Evolutionary conservation across 208 protist species (phyloP).

Genomic region (Leishmania mexicana): DNA sequence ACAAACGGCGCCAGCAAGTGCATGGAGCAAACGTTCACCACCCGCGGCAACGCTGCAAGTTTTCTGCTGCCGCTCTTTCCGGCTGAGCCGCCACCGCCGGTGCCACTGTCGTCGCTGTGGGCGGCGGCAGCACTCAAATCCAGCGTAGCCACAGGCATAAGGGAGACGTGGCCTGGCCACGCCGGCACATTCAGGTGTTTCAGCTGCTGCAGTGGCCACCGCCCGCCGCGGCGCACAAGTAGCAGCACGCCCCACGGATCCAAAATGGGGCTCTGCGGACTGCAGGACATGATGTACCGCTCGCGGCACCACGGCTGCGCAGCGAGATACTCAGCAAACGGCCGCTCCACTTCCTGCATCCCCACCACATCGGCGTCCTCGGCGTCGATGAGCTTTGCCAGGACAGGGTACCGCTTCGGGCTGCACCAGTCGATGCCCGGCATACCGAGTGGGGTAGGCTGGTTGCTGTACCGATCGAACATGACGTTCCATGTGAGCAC

Average conservation of each 20-base stretch:
- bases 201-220: slow-evolving; percentile 48
- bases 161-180: slow-evolving; percentile 83
- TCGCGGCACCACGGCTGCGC: slow-evolving; percentile 75
- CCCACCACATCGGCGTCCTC: slow-evolving; percentile 89
- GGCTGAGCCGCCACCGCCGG: not conserved
- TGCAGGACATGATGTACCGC: slow-evolving; percentile 80
- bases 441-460: slow-evolving; percentile 90
- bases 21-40: slow-evolving; percentile 30
- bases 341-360: slow-evolving; percentile 90
- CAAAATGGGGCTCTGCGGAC: slow-evolving; percentile 50
- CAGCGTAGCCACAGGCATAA: slow-evolving; percentile 81
- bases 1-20: slow-evolving; percentile 89
- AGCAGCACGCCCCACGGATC: slow-evolving; percentile 84
- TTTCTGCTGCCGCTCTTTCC: not conserved
- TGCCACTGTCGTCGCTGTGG: not conserved
- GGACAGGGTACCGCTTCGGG: slow-evolving; percentile 84
- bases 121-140: slow-evolving; percentile 15
- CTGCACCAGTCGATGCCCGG: slow-evolving; percentile 93
- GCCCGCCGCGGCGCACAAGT: slow-evolving; percentile 65
- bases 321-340: slow-evolving; percentile 73
- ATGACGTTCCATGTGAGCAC: slow-evolving; percentile 92
- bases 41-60: not conserved
- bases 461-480: slow-evolving; percentile 90
- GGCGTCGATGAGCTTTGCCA: slow-evolving; percentile 65
- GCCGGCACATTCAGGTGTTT: slow-evolving; percentile 85